phyloP scores from a whole-genome alignment of 2,329 filamentous ascomycete genomes.

The Raffaelea ambrosiae region DNA sequence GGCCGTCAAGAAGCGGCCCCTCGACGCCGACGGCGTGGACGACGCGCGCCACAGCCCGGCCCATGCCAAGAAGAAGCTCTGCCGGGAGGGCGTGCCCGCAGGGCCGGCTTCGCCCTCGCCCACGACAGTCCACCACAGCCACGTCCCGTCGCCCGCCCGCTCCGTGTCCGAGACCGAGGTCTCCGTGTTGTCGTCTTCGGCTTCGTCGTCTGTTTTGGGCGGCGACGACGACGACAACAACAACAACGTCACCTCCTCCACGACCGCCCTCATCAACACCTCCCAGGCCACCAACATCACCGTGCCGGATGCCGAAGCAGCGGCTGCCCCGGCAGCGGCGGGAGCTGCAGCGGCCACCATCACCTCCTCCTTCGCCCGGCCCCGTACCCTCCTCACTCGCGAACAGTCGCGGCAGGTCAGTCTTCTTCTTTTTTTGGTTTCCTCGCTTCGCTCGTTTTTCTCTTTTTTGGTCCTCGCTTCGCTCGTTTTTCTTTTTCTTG shows the following conservation, averaged over 20 bases:
- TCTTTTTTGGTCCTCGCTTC: too few species aligned
- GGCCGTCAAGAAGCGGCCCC: slow-evolving; percentile 1
- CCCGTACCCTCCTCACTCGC: slow-evolving; percentile 27
- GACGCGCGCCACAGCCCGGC: not conserved
- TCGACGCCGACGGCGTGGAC: not conserved
- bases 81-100: not conserved
- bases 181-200: slow-evolving; percentile 29
- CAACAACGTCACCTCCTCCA: too few species aligned
- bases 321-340: slow-evolving; percentile 7
- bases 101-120: not conserved
- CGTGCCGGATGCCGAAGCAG: slow-evolving; percentile 32
- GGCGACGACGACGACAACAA: too few species aligned
- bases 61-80: slow-evolving; percentile 1
- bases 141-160: too few species aligned
- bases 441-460: not conserved
- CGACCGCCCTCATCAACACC: slow-evolving; percentile 29
- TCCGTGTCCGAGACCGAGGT: too few species aligned
- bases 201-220: slow-evolving; percentile 42
- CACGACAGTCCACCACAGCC: slow-evolving; percentile 1
- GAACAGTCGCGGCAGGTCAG: slow-evolving; percentile 45
- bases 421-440: not conserved
- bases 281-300: slow-evolving; percentile 41
- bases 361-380: not conserved
- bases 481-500: not conserved
- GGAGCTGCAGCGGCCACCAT: not conserved